Base-by-base conservation (phyloP, 371 early-diverging fungal genomes). In the Circinella umbellata region DNA sequence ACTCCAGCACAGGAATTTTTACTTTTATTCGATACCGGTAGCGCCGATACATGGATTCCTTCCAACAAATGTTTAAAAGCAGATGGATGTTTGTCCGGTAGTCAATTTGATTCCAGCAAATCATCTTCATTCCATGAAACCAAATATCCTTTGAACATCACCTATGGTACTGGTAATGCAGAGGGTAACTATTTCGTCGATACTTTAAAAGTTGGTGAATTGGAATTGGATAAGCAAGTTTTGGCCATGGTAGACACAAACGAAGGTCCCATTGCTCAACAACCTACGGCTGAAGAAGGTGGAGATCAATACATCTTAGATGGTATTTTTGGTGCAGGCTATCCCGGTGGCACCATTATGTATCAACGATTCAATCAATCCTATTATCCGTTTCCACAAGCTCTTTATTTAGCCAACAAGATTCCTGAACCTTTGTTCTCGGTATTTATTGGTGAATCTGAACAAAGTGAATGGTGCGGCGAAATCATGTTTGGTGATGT, bases 21-120 rank as follows among this genome's bases (percentile, higher is more conserved):
- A 61, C 80, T 92, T 17, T 77, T 89, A 53, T 87, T 92, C 37
- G 92, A 92, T 70, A 92, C 90, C 3, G 90, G 90, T n/a, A 87
- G 88, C 5, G 79, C 87, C 10, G 83, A 90, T 67, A 85, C 86
- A n/a, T 86, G 88, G 80, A 76, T 90, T 54, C 80, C 86, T 0
- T 69, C 83, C 42, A 77, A 80, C 55, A 69, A 72, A 47, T 88
- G 89, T 55, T 36, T 61, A 15, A 14, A 34, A 36, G 11, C 59
- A 14, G 53, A 68, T 36, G 82, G 80, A 5, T 75, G 75, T 59
- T 18, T 66, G 3, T 66, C 68, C 1, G 69, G 66, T 6, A 14
- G 48, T n/a, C 71, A 69, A 14, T 76, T 61, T 35, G 51, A 73
- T 36, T 61, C 71, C 39, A 36, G 8, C 10, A 20, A 64, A n/a